Conservation (phyloP, 345 rosid species). For the Corymbia maculata region DNA sequence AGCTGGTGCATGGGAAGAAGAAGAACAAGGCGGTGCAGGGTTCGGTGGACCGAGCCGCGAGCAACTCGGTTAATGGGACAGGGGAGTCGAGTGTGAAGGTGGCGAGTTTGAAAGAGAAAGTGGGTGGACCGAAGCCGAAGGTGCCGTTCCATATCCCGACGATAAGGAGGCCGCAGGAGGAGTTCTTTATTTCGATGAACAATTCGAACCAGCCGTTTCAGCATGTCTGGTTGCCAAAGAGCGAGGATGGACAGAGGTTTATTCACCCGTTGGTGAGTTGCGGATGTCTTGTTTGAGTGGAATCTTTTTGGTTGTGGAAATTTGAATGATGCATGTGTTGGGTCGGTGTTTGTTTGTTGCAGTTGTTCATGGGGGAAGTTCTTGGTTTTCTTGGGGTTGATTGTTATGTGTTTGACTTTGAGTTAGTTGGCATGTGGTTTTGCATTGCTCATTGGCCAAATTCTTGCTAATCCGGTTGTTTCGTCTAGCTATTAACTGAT, state of each 20-base stretch:
- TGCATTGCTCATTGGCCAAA: not conserved
- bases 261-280: conserved; percentile 32
- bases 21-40: conserved; percentile 26
- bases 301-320: not conserved
- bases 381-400: not conserved
- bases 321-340: not conserved
- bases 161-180: conserved; percentile 71
- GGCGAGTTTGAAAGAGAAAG: conserved; percentile 33
- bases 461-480: not conserved
- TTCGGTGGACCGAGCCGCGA: not conserved
- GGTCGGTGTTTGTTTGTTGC: not conserved
- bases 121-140: conserved; percentile 30
- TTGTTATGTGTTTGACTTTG: not conserved
- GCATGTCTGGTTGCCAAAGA: conserved; percentile 73
- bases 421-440: not conserved
- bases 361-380: not conserved
- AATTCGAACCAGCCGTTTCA: conserved; percentile 61
- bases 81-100: conserved; percentile 45
- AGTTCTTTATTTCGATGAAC: conserved; percentile 50
- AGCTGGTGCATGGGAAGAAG: conserved; percentile 63
- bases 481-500: not conserved
- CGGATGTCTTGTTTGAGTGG: not conserved
- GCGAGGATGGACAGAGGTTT: conserved; percentile 45
- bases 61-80: not conserved
- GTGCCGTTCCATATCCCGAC: conserved; percentile 65